These are phyloP conservation scores for Antrodiella citrinella DNA, from an alignment of 768 basidiomycete genomes.

Conservation along the genomic window DNA sequence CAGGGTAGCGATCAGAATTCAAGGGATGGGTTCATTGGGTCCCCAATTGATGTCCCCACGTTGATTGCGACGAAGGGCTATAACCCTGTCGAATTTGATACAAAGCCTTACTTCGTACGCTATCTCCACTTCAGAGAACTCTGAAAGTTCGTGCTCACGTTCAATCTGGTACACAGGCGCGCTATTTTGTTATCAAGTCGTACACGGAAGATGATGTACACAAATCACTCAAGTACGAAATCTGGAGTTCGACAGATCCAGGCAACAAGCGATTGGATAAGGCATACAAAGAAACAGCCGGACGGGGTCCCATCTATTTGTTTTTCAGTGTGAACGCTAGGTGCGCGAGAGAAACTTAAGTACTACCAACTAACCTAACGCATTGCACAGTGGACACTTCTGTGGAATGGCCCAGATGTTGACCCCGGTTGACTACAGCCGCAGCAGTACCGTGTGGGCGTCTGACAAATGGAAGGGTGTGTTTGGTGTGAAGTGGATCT, in stretches of 20 bases:
- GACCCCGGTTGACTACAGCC: constrained; percentile 91
- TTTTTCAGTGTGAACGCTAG: constrained; percentile 98
- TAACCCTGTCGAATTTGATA: constrained; percentile 81
- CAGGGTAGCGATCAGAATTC: constrained; percentile 22
- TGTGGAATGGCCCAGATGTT: constrained; percentile 99
- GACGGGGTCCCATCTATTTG: constrained; percentile 90
- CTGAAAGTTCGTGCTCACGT: constrained; percentile 2
- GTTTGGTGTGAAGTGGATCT: constrained; percentile 97
- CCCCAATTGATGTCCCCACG: constrained; percentile 81
- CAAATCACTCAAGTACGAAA: constrained; percentile 95
- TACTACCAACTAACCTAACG: not conserved
- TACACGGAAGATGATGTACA: constrained; percentile 99
- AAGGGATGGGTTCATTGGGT: constrained; percentile 34
- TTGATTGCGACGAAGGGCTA: constrained; percentile 85
- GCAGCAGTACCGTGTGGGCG: constrained; percentile 96
- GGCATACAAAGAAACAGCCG: constrained; percentile 92
- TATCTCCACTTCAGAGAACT: not conserved
- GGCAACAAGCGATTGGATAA: constrained; percentile 97
- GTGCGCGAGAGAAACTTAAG: constrained; percentile 21
- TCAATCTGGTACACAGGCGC: constrained; percentile 42
- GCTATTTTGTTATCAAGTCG: constrained; percentile 97
- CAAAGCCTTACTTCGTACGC: constrained; percentile 68
- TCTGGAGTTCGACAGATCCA: constrained; percentile 95
- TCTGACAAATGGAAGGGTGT: constrained; percentile 99
- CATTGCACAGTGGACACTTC: constrained; percentile 72